Percentiles rank a stretch among this genome's conserved stretches.
phyloP scores from a whole-genome alignment of 2,329 filamentous ascomycete genomes.

The Botrytis medusae region DNA sequence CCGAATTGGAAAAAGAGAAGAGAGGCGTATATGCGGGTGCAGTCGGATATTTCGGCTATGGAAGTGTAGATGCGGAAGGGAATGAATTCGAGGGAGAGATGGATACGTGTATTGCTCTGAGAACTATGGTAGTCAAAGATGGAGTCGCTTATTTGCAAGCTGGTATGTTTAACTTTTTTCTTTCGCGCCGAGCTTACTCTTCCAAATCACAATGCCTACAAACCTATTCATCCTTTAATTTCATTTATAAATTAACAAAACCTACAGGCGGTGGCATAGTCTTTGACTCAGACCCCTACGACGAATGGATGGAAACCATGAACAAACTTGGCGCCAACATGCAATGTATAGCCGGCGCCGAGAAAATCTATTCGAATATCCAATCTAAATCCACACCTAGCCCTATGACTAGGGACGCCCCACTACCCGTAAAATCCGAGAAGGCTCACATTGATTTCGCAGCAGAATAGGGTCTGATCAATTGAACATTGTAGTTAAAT shows the following conservation, averaged over 20 bases:
- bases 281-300: conserved; percentile 85
- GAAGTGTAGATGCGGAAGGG: conserved; percentile 64
- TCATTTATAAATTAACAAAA: neutral
- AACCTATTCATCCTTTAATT: neutral
- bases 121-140: conserved; percentile 94
- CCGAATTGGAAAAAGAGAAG: conserved; percentile 91
- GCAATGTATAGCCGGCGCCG: conserved; percentile 80
- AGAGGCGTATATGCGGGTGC: conserved; percentile 93
- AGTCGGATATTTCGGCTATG: conserved; percentile 94
- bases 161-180: conserved; percentile 44
- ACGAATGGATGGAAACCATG: conserved; percentile 95
- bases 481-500: neutral
- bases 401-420: neutral
- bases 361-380: conserved; percentile 51
- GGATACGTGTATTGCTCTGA: conserved; percentile 73
- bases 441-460: conserved; percentile 34
- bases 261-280: conserved; percentile 79
- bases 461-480: conserved; percentile 23
- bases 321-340: conserved; percentile 94
- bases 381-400: conserved; percentile 22
- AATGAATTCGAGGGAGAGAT: conserved; percentile 74
- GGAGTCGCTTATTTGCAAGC: conserved; percentile 87
- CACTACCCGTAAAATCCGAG: conserved; percentile 8
- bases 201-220: neutral
- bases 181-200: neutral